These are phyloP conservation scores for Kodamaea ohmeri DNA, from an alignment of 1,139 yeast genomes.

Conservation along the genomic window DNA sequence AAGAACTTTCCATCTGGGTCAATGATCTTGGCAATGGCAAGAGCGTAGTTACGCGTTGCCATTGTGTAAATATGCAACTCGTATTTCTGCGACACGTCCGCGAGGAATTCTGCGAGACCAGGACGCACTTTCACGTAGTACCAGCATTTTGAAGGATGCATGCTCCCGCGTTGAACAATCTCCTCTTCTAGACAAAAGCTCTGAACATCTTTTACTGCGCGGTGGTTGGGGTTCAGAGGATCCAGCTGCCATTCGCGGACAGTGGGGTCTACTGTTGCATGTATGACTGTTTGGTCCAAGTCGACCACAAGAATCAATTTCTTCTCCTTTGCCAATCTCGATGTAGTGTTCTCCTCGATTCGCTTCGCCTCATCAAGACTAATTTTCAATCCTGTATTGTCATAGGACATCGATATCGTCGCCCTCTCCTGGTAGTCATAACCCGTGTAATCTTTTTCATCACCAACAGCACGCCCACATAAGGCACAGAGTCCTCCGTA, in stretches of 20 bases:
- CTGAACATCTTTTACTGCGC: slow-evolving; percentile 77
- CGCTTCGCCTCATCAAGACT: slow-evolving; percentile 83
- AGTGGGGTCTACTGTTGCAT: slow-evolving; percentile 96
- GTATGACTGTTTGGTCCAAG: slow-evolving; percentile 95
- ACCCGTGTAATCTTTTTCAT: slow-evolving; percentile 75
- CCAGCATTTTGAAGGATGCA: slow-evolving; percentile 58
- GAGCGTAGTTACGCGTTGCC: slow-evolving; percentile 97
- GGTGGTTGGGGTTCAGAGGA: slow-evolving; percentile 78
- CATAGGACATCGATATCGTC: slow-evolving; percentile 87
- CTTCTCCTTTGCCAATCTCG: slow-evolving; percentile 56
- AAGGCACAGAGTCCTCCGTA: slow-evolving; percentile 94
- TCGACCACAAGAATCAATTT: slow-evolving; percentile 91
- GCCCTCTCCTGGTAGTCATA: slow-evolving; percentile 74
- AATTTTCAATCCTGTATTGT: slow-evolving; percentile 79
- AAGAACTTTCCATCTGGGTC: slow-evolving; percentile 86
- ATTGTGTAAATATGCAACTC: slow-evolving; percentile 96
- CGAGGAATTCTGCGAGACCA: slow-evolving; percentile 72
- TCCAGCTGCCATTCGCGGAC: slow-evolving; percentile 96
- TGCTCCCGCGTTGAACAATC: slow-evolving; percentile 51
- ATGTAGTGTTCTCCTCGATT: slow-evolving; percentile 68
- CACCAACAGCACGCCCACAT: slow-evolving; percentile 85
- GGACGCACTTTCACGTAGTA: slow-evolving; percentile 93
- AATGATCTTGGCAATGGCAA: slow-evolving; percentile 82
- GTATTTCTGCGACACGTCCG: slow-evolving; percentile 58
- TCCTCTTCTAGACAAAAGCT: slow-evolving; percentile 79